A percentile compares a stretch with the other conserved stretches of the same genome.
Evolutionary conservation across 2,329 filamentous ascomycete species (phyloP).

Genomic region (Macrophomina phaseolina): DNA sequence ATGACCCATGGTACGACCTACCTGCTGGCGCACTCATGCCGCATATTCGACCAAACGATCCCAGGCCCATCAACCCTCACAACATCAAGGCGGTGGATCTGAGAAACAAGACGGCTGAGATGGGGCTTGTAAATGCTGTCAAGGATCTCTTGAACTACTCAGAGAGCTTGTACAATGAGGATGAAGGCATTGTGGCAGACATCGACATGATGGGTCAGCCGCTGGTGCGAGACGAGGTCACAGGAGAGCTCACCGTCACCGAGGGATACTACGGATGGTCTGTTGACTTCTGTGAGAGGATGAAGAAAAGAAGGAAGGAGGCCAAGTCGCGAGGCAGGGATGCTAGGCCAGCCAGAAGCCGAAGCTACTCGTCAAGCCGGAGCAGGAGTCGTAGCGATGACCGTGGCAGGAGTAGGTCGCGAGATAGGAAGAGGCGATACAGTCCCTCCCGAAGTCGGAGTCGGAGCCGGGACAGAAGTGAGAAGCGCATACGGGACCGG

Average conservation of each 20-base stretch:
- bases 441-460: constrained; percentile 21
- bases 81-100: constrained; percentile 76
- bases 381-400: constrained; percentile 24
- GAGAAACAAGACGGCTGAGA: constrained; percentile 69
- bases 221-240: constrained; percentile 68
- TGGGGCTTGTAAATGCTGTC: constrained; percentile 70
- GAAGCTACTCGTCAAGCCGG: constrained; percentile 15
- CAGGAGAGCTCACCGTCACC: constrained; percentile 66
- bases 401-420: constrained; percentile 5
- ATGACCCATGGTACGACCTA: constrained; percentile 78
- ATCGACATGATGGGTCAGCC: constrained; percentile 78
- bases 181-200: constrained; percentile 61
- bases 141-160: constrained; percentile 72
- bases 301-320: constrained; percentile 58
- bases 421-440: constrained; percentile 21
- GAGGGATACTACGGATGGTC: constrained; percentile 93
- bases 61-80: constrained; percentile 72
- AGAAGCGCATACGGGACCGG: constrained; percentile 20
- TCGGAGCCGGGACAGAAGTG: constrained; percentile 18
- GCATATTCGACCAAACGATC: constrained; percentile 77
- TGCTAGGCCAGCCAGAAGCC: constrained; percentile 10
- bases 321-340: not conserved
- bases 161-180: constrained; percentile 67
- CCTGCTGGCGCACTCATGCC: constrained; percentile 83
- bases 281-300: constrained; percentile 76